Percentiles rank a stretch among this genome's conserved stretches.
Conservation (phyloP, 129 eudicot species). For the Chrysanthemum makinoi region DNA sequence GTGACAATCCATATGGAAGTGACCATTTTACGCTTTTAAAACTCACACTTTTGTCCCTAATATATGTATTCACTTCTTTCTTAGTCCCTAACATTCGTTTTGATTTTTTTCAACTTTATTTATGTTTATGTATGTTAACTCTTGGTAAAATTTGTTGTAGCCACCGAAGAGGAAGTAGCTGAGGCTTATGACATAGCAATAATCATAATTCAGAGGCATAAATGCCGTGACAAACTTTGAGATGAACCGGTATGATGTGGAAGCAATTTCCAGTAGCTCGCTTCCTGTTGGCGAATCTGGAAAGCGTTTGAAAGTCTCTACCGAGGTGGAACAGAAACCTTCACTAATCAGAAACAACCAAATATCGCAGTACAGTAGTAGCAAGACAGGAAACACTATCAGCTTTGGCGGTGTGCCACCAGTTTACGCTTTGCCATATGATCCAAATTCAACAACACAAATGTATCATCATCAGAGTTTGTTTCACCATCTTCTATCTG, state of each 20-base stretch:
- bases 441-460: constrained; percentile 32
- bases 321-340: constrained; percentile 61
- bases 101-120: too few relatives aligned
- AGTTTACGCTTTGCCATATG: constrained; percentile 55
- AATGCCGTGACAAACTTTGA: constrained; percentile 97
- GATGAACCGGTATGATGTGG: constrained; percentile 92
- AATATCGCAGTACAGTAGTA: constrained; percentile 38
- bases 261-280: constrained; percentile 73
- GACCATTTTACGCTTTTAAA: too few relatives aligned
- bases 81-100: too few relatives aligned
- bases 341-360: constrained; percentile 36
- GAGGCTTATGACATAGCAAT: constrained; percentile 99
- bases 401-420: constrained; percentile 54
- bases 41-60: too few relatives aligned
- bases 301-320: constrained; percentile 65
- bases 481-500: constrained; percentile 55
- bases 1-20: too few relatives aligned
- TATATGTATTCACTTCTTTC: too few relatives aligned
- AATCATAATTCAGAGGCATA: constrained; percentile 78
- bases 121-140: too few relatives aligned
- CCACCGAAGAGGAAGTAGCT: constrained; percentile 99
- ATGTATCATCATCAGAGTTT: constrained; percentile 63
- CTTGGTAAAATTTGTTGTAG: constrained; percentile 30
- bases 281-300: constrained; percentile 93
- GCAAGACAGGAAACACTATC: constrained; percentile 49